Percentiles rank a stretch among this genome's conserved stretches.
These are phyloP conservation scores for Chlorella sp. DNA, from an alignment of 139 green algal species.

Conservation along the genomic window DNA sequence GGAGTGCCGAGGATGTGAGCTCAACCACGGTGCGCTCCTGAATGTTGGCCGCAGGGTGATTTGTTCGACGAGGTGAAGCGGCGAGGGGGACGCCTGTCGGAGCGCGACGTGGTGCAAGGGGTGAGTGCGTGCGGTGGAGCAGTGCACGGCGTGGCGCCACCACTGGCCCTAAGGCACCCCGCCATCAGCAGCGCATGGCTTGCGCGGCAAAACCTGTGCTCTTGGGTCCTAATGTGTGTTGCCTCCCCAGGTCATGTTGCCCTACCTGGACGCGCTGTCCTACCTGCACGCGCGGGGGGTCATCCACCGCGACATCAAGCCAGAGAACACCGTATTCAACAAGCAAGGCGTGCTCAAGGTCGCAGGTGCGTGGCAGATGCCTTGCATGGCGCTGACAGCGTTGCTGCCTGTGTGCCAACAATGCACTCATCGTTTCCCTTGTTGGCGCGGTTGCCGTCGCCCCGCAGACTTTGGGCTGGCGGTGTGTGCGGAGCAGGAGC, in stretches of 20 bases:
- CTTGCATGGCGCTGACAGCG: no score
- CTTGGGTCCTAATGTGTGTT: no score
- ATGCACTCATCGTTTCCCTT: no score
- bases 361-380: not conserved
- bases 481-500: slow-evolving; percentile 39
- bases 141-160: not conserved
- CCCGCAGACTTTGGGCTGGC: slow-evolving; percentile 59
- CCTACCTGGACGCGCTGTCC: slow-evolving; percentile 44
- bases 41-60: slow-evolving; percentile 49
- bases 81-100: slow-evolving; percentile 51
- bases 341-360: slow-evolving; percentile 2
- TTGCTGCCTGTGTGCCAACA: not conserved
- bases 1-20: not conserved
- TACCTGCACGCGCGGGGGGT: slow-evolving; percentile 49
- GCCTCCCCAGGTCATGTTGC: slow-evolving; percentile 39
- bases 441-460: not conserved
- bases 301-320: slow-evolving; percentile 69
- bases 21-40: not conserved
- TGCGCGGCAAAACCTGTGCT: not conserved
- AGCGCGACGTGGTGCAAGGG: slow-evolving; percentile 40
- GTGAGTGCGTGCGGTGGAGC: slow-evolving; percentile 1
- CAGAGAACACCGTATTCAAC: slow-evolving; percentile 67
- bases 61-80: slow-evolving; percentile 73
- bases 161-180: no score
- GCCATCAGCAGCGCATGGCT: slow-evolving; percentile 5